A percentile compares a stretch with the other conserved stretches of the same genome.
phyloP scores from a whole-genome alignment of 768 basidiomycete genomes.

The Filobasidium floriforme region DNA sequence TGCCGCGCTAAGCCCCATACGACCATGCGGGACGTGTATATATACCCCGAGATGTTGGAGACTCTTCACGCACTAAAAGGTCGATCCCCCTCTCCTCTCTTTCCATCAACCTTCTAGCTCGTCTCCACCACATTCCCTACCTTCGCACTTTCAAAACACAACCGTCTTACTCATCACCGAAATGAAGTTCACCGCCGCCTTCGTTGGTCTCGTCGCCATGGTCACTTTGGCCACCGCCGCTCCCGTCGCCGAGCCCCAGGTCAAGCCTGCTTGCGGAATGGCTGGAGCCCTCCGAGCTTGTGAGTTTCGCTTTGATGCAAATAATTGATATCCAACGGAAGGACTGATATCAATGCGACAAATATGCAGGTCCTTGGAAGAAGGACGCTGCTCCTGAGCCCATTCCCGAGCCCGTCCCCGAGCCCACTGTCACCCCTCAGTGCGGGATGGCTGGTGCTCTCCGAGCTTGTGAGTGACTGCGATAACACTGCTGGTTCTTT shows the following conservation, averaged over 20 bases:
- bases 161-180: conserved; percentile 1
- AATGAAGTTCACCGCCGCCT: conserved; percentile 39
- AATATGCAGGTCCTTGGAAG: conserved; percentile 7
- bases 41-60: no score
- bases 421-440: conserved; percentile 25
- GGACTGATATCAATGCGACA: no score
- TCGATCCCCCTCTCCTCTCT: no score
- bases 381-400: conserved; percentile 6
- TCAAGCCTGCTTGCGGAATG: conserved; percentile 26
- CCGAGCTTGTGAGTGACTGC: no score
- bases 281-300: no score
- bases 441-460: conserved; percentile 20
- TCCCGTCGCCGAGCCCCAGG: conserved; percentile 27
- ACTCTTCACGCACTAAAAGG: no score
- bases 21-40: no score
- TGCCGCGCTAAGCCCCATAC: no score
- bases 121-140: background rate
- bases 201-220: conserved; percentile 33
- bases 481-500: background rate
- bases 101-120: background rate
- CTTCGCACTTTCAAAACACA: conserved; percentile 3
- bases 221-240: conserved; percentile 32
- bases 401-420: conserved; percentile 8
- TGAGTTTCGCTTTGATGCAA: no score
- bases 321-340: no score